A percentile compares a stretch with the other conserved stretches of the same genome.
Conservation (phyloP, 352 stramenopile genomes). For the Globisporangium solare region DNA sequence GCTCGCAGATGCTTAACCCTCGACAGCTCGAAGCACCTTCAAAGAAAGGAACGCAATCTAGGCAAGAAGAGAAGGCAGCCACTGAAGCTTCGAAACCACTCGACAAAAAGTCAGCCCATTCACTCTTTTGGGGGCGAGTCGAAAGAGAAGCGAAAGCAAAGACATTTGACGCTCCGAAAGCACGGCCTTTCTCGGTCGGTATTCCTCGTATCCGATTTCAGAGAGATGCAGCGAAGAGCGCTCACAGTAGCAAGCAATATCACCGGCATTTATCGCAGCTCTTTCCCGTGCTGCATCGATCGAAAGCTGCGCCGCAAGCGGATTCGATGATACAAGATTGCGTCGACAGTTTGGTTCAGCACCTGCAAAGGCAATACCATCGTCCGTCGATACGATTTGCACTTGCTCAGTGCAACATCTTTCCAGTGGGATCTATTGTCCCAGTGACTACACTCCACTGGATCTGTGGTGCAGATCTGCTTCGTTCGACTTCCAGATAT, state of each 20-base stretch:
- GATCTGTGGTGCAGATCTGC: conserved; percentile 33
- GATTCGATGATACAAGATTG: conserved; percentile 19
- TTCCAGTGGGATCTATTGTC: conserved; percentile 25
- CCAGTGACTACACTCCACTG: conserved; percentile 21
- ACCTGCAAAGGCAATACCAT: conserved; percentile 35
- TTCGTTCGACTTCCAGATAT: conserved; percentile 32
- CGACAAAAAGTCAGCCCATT: conserved; percentile 26
- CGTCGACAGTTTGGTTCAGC: conserved; percentile 31
- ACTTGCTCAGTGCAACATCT: conserved; percentile 44
- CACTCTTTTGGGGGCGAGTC: conserved; percentile 33
- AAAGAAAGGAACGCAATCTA: conserved; percentile 1
- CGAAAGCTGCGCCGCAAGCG: conserved; percentile 10
- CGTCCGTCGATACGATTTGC: conserved; percentile 49
- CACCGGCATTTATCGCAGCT: conserved; percentile 26
- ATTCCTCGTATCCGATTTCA: conserved; percentile 29
- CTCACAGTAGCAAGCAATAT: conserved; percentile 24
- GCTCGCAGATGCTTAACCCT: conserved; percentile 26
- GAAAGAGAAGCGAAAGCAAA: conserved; percentile 18
- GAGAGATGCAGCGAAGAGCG: conserved; percentile 22
- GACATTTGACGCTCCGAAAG: conserved; percentile 13
- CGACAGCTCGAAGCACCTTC: conserved; percentile 1
- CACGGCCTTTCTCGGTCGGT: conserved; percentile 10
- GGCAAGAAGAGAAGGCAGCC: not conserved
- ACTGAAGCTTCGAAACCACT: conserved; percentile 5
- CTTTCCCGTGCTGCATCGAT: conserved; percentile 15